These are phyloP conservation scores for Kodamaea lidongshanica DNA, from an alignment of 805 yeast genomes.

Conservation along the genomic window DNA sequence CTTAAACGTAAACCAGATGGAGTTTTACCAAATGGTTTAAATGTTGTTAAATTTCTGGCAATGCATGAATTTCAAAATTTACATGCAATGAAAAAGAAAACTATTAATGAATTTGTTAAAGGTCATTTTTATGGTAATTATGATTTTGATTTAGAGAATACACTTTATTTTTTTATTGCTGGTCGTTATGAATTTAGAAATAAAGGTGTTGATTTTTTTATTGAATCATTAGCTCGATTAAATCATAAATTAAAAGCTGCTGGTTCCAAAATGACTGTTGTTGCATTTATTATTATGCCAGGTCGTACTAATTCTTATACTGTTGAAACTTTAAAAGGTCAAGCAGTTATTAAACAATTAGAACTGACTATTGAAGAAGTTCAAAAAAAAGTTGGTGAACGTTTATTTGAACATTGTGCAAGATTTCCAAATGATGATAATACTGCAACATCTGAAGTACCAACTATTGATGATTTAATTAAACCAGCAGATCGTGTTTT, in stretches of 20 bases:
- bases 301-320: conserved; percentile 92
- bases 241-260: conserved; percentile 78
- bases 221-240: conserved; percentile 86
- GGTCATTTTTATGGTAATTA: conserved; percentile 97
- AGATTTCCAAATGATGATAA: conserved; percentile 45
- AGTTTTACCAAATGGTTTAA: conserved; percentile 92
- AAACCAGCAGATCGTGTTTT: conserved; percentile 83
- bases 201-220: conserved; percentile 93
- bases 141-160: conserved; percentile 90
- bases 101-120: conserved; percentile 87
- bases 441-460: conserved; percentile 47
- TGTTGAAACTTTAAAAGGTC: conserved; percentile 91
- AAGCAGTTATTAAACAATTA: conserved; percentile 88
- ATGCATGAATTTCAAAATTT: conserved; percentile 97
- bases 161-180: conserved; percentile 91
- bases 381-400: conserved; percentile 75
- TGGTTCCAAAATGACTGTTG: conserved; percentile 86
- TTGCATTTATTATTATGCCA: conserved; percentile 97
- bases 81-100: conserved; percentile 86
- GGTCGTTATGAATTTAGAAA: conserved; percentile 96
- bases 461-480: conserved; percentile 76
- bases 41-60: conserved; percentile 93
- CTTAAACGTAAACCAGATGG: conserved; percentile 96
- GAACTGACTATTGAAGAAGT: conserved; percentile 86
- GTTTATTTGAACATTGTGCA: conserved; percentile 87